Base-by-base conservation (phyloP, 176 grass and related monocot species). In the Eremochloa ophiuroides region DNA sequence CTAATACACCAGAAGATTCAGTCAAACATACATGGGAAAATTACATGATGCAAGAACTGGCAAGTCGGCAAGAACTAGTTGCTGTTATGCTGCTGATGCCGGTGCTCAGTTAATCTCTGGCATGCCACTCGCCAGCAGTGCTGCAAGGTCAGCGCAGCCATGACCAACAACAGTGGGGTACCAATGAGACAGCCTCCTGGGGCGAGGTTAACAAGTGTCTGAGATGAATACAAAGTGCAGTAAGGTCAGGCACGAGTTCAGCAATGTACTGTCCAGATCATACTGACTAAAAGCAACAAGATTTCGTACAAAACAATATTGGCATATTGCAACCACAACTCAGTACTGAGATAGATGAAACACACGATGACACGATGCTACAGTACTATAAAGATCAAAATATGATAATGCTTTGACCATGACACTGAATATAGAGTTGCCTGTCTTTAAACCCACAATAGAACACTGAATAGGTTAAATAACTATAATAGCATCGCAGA, bases 151-250 rank as follows among this genome's bases (percentile, higher is more conserved):
- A 72, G 46, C 22, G 47, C 92, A 66, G 86, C 86, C 63, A 78
- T 58, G 60, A 88, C 42, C 35, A 78, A 91, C 35, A 99, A 71
- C 22, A 95, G 85, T 37, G 93, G 96, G 29, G 86, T 85, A 26
- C 91, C 93, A 59, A 93, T 44, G 29, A 89, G 39, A 79, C 95
- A 99, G 62, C 96, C 93, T 13, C 88, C 92, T 4, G 96, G 93
- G 25, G 79, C 88, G 63, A 99, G 90, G 77, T 95, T 99, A 50
- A 95, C 66, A 39, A 99, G 65, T 46, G 93, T 99, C 96, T 99
- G 93, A 82, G 88, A 85, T 78, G 65, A 83, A 88, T 23, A 75
- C 20, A 58, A 6, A 43, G 33, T 10, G 66, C 55, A 66, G 22
- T 69, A 61, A 60, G 46, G 78, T 43, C 60, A 82, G 28, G 46